Conservation (phyloP, 2,329 filamentous ascomycete species). For the Xylaria sp. region DNA sequence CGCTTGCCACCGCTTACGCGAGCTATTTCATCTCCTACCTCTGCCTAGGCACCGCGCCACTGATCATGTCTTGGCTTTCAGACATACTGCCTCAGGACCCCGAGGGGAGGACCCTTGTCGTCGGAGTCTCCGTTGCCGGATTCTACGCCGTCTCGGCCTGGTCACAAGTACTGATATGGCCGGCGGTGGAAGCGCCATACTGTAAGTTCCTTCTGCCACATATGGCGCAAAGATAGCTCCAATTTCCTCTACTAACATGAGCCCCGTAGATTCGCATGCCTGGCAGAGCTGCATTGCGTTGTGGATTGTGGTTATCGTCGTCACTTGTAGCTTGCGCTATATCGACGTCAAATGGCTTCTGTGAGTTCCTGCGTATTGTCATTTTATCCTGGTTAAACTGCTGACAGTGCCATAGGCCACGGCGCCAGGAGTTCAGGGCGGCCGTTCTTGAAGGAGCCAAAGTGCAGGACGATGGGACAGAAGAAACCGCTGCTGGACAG, state of each 20-base stretch:
- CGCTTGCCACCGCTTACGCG: slow-evolving; percentile 51
- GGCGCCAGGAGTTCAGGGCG: slow-evolving; percentile 17
- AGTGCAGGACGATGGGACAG: not conserved
- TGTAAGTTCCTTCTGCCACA: slow-evolving; percentile 37
- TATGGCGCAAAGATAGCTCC: no score
- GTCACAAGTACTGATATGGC: slow-evolving; percentile 56
- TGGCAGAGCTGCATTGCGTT: slow-evolving; percentile 52
- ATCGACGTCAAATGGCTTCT: slow-evolving; percentile 47
- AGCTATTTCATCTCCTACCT: slow-evolving; percentile 55
- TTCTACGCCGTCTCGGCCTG: slow-evolving; percentile 55
- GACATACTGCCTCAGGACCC: slow-evolving; percentile 52
- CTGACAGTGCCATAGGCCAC: slow-evolving; percentile 15
- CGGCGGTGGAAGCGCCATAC: slow-evolving; percentile 52
- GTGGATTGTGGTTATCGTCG: slow-evolving; percentile 47
- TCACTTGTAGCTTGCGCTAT: slow-evolving; percentile 47
- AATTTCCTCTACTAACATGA: not conserved
- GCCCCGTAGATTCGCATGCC: slow-evolving; percentile 45
- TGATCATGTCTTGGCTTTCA: slow-evolving; percentile 56
- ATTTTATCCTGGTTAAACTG: not conserved
- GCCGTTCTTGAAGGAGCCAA: slow-evolving; percentile 15
- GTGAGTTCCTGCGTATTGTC: slow-evolving; percentile 19
- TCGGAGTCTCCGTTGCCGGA: slow-evolving; percentile 51
- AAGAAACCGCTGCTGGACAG: not conserved
- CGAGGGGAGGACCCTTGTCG: slow-evolving; percentile 51
- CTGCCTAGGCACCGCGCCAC: slow-evolving; percentile 51